Conservation (phyloP, 768 basidiomycete species). For the Tulasnella calospora region DNA sequence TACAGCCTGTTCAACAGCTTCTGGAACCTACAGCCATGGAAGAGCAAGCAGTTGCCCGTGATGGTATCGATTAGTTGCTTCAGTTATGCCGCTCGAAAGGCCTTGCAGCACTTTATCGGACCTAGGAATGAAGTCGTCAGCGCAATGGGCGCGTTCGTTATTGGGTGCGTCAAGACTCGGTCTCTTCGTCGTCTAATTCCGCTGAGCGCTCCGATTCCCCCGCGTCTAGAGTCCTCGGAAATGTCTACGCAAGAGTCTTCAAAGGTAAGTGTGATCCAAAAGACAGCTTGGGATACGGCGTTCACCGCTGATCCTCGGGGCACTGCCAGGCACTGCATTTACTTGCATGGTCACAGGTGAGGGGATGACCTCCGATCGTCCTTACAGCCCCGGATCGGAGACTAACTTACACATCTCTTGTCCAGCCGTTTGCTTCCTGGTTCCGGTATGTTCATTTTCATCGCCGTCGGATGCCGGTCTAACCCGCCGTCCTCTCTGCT, state of each 20-base stretch:
- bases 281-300: neutral
- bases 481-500: neutral
- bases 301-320: neutral
- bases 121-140: constrained; percentile 75
- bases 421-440: constrained; percentile 69
- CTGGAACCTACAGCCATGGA: constrained; percentile 71
- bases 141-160: constrained; percentile 72
- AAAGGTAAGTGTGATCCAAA: constrained; percentile 14
- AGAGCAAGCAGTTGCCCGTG: constrained; percentile 64
- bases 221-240: constrained; percentile 50
- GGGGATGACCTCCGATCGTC: neutral
- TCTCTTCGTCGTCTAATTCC: neutral
- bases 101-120: constrained; percentile 79
- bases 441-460: constrained; percentile 56
- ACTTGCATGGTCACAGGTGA: constrained; percentile 73
- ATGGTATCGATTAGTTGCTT: constrained; percentile 82
- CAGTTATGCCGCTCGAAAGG: constrained; percentile 71
- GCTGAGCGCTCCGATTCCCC: neutral
- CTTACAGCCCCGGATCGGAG: neutral
- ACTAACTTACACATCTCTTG: neutral
- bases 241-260: constrained; percentile 69
- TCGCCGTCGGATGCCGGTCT: constrained; percentile 44
- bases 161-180: constrained; percentile 24
- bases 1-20: constrained; percentile 70
- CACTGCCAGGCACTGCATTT: constrained; percentile 75